Base-by-base conservation (phyloP, 176 grass and related monocot species). In the Zoysia japonica region DNA sequence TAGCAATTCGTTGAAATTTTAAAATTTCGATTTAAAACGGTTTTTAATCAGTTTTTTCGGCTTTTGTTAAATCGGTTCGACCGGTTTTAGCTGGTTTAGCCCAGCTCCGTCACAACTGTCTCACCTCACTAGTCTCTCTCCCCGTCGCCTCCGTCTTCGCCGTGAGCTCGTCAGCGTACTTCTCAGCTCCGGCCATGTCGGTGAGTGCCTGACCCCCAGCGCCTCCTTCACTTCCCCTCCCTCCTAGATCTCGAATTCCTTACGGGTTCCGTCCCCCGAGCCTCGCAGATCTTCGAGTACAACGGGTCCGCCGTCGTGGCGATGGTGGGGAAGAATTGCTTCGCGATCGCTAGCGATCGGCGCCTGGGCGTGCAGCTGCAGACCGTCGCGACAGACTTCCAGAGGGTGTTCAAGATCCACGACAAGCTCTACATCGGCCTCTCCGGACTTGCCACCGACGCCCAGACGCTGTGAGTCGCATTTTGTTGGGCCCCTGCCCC, bases 321-420 rank as follows among this genome's bases (percentile, higher is more conserved):
- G 57, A 99, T 99, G 96, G 90, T 99, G 44, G 96, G 96, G 17
- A 99, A 93, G 90, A 95, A 95, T 68, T 95, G 96, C 83, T 95
- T 95, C 88, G 96, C 96, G 28, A 99, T 99, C 70, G 96, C 92
- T 65, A 95, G 92, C 84, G 92, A 99, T 71, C 81, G 92, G 42
- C 71, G 96, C 51, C 86, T 99, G 35, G 96, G 92, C 19, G 96
- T 99, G 43, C 90, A 99, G 84, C 90, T 95, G 14, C 96, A 99
- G 88, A 99, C 96, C 64, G 69, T 99, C 16, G 96, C 92, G 17
- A 95, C 96, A 7, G 92, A 99, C 83, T 99, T 99, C 90, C 88
- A 89, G 87, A 83, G 92, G 60, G 86, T 99, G 36, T 95, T 85
- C 71, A 91, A 99, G 92, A 91, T 99, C 86, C 96, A 99, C 88